A percentile compares a stretch with the other conserved stretches of the same genome.
phyloP scores from a whole-genome alignment of 768 basidiomycete genomes.

The Suillus subluteus region DNA sequence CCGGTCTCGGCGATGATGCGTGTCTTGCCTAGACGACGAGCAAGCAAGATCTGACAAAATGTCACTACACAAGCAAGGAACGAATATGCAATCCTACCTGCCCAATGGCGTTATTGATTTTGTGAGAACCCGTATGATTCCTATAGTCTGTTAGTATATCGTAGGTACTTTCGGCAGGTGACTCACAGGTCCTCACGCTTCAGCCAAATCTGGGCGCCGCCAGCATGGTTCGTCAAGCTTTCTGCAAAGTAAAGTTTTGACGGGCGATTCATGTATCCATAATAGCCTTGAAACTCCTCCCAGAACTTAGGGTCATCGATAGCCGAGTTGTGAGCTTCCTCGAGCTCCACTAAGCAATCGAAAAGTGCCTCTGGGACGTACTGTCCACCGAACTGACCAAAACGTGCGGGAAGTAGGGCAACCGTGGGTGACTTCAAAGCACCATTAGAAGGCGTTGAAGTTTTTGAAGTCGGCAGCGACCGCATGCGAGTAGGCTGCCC shows the following conservation, averaged over 20 bases:
- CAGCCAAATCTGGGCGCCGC: slow-evolving; percentile 96
- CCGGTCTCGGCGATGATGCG: slow-evolving; percentile 99
- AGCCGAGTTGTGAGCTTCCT: slow-evolving; percentile 88
- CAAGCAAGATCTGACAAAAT: slow-evolving; percentile 77
- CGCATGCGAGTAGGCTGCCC: slow-evolving; percentile 30
- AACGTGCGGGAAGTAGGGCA: slow-evolving; percentile 73
- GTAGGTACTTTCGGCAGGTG: slow-evolving; percentile 1
- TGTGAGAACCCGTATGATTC: slow-evolving; percentile 98
- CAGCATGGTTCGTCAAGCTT: slow-evolving; percentile 85
- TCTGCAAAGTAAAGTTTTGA: slow-evolving; percentile 91
- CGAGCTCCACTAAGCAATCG: slow-evolving; percentile 88
- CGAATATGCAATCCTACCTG: slow-evolving; percentile 53
- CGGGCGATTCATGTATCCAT: slow-evolving; percentile 94
- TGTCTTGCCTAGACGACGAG: slow-evolving; percentile 91
- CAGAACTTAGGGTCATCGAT: slow-evolving; percentile 88
- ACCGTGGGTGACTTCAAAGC: background rate
- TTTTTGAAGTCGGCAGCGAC: slow-evolving; percentile 4
- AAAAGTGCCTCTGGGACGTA: slow-evolving; percentile 97
- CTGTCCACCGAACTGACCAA: slow-evolving; percentile 96
- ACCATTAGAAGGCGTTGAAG: slow-evolving; percentile 7
- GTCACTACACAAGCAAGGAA: background rate
- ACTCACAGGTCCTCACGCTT: slow-evolving; percentile 91
- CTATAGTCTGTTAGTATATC: slow-evolving; percentile 39
- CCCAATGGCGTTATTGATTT: slow-evolving; percentile 98
- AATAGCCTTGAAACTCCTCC: slow-evolving; percentile 88